These are phyloP conservation scores for Hippophae tibetana DNA, from an alignment of 306 rosid genomes.

Conservation along the genomic window DNA sequence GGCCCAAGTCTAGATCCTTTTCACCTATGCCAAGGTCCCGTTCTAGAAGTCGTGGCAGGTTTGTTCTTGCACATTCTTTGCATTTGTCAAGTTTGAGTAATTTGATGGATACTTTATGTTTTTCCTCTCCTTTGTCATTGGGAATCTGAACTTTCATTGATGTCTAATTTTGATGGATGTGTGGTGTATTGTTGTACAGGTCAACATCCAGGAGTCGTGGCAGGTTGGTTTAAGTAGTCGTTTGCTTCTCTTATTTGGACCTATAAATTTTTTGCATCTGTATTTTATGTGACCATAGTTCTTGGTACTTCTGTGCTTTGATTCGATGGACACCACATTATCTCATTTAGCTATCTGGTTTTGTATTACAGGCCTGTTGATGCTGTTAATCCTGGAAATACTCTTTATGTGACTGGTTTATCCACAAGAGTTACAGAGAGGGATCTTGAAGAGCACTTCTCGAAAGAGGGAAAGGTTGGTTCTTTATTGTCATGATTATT, in stretches of 20 bases:
- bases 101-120: no score
- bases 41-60: constrained; percentile 91
- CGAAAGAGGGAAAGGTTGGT: constrained; percentile 87
- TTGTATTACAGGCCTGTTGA: constrained; percentile 31
- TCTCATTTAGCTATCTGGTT: constrained; percentile 9
- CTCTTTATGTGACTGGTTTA: constrained; percentile 92
- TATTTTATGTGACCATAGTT: neutral
- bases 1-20: constrained; percentile 43
- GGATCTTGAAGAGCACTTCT: constrained; percentile 81
- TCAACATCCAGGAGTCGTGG: constrained; percentile 84
- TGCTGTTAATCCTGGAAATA: constrained; percentile 50
- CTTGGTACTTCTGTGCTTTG: neutral
- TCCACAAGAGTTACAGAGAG: constrained; percentile 87
- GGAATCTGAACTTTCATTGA: neutral
- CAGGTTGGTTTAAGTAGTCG: constrained; percentile 38
- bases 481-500: neutral
- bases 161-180: constrained; percentile 12
- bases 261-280: neutral
- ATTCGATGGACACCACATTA: neutral
- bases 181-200: constrained; percentile 30
- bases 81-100: neutral
- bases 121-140: neutral
- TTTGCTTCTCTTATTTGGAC: neutral
- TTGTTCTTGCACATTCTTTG: constrained; percentile 17
- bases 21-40: constrained; percentile 43